These are phyloP conservation scores for Helotiales sp. DNA, from an alignment of 2,329 filamentous ascomycete species.

Conservation along the genomic window DNA sequence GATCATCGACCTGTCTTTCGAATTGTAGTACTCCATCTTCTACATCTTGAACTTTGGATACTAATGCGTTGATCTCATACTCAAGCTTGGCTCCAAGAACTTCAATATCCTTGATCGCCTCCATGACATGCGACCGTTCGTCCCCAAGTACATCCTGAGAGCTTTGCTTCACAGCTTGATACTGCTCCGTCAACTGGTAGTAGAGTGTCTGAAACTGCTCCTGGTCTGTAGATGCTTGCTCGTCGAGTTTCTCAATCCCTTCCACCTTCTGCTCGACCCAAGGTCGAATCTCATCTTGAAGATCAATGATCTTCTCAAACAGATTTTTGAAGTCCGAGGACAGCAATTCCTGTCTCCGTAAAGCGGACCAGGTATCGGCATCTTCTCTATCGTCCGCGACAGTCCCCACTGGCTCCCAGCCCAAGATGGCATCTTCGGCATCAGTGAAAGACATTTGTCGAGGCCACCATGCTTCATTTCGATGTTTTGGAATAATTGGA, in stretches of 20 bases:
- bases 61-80: constrained; percentile 85
- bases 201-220: constrained; percentile 71
- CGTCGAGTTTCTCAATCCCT: constrained; percentile 63
- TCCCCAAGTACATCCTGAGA: constrained; percentile 72
- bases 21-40: constrained; percentile 83
- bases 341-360: constrained; percentile 46
- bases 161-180: constrained; percentile 68
- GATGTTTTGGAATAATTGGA: constrained; percentile 40
- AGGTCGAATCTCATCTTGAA: constrained; percentile 59
- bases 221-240: constrained; percentile 64
- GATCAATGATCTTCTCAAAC: constrained; percentile 55
- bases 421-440: constrained; percentile 74
- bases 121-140: constrained; percentile 70
- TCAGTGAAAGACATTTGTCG: constrained; percentile 77
- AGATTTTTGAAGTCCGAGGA: constrained; percentile 62
- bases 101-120: constrained; percentile 79
- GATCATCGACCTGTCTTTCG: constrained; percentile 75
- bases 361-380: constrained; percentile 39
- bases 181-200: constrained; percentile 71
- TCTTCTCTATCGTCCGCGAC: constrained; percentile 46
- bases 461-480: constrained; percentile 68
- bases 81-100: constrained; percentile 83
- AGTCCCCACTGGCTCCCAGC: constrained; percentile 63
- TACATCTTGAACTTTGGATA: constrained; percentile 82
- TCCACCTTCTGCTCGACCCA: constrained; percentile 67